Evolutionary conservation across 1,139 yeast species (phyloP).

Genomic region (Eremothecium cymbalariae): DNA sequence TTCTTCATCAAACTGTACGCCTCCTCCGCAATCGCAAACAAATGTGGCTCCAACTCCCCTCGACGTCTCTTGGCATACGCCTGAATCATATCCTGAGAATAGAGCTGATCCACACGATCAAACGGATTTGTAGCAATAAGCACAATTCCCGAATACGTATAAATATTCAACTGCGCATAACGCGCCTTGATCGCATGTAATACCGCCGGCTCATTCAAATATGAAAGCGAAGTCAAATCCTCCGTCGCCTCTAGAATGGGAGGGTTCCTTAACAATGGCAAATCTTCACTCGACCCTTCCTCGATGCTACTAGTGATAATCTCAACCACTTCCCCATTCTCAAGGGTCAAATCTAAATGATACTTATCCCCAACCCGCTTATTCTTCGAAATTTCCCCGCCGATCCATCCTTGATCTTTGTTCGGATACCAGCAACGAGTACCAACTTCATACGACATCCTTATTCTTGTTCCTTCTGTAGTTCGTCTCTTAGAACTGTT

Average conservation of each 20-base stretch:
- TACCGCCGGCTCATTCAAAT: slow-evolving; percentile 93
- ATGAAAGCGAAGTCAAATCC: slow-evolving; percentile 85
- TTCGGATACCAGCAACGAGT: slow-evolving; percentile 93
- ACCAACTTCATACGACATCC: slow-evolving; percentile 31
- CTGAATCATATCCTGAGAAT: slow-evolving; percentile 85
- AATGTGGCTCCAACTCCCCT: slow-evolving; percentile 93
- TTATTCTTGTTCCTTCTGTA: slow-evolving; percentile 1
- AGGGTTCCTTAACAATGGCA: slow-evolving; percentile 87
- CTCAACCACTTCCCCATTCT: slow-evolving; percentile 49
- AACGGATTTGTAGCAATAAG: slow-evolving; percentile 95
- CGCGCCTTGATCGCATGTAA: slow-evolving; percentile 88
- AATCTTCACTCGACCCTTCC: slow-evolving; percentile 23
- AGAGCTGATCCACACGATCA: slow-evolving; percentile 82
- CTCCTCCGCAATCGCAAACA: slow-evolving; percentile 96
- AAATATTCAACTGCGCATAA: slow-evolving; percentile 80
- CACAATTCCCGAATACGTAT: slow-evolving; percentile 95
- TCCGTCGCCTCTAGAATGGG: slow-evolving; percentile 91
- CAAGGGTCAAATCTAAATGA: slow-evolving; percentile 53
- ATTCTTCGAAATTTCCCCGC: slow-evolving; percentile 64
- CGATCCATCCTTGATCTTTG: slow-evolving; percentile 83
- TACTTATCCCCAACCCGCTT: slow-evolving; percentile 46
- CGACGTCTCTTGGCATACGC: slow-evolving; percentile 88
- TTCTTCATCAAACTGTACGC: slow-evolving; percentile 94
- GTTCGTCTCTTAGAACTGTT: not conserved
- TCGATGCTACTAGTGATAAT: slow-evolving; percentile 45